Evolutionary conservation across 2,329 filamentous ascomycete genomes (phyloP), one percentile per base, ranked within the genome.

Genomic region (Zymoseptoria tritici): DNA sequence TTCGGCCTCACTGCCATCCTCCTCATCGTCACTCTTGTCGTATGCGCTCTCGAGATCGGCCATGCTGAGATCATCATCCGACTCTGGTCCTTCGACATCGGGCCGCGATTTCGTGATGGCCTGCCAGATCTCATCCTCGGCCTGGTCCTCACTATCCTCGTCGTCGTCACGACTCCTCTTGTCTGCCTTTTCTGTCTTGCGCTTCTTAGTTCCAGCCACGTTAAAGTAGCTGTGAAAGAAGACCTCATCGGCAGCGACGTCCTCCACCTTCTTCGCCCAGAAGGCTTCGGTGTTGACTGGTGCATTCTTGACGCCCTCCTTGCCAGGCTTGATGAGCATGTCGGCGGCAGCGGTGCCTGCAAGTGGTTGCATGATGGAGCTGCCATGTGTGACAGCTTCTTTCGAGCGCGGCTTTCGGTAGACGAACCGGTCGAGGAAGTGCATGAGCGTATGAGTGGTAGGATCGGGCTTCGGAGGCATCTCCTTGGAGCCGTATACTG

Each of bases 191-290:
- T 83, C 83, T 67, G 80, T 81, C 62, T 73, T 73, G 69, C 82
- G 79, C 67, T 81, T 80, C 66, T 79, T 76, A 64, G 80, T 81
- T 54, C 80, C 83, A 9, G 79, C 77, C 71, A 87, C 83, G 59
- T 85, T 87, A 77, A 99, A 99, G 83, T 99, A 99, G 66, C 91
- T 87, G 75, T 99, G 94, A 84, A 99, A 99, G 84, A 99, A 99
- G 49, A 91, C 89, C 72, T 99, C 94, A 66, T 99, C 92, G 0
- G 86, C 90, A 2, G 89, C 86, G 52, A 99, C 88, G 57, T 97
- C 87, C 64, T 91, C 87, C n/a, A 83, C 81, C 77, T 91, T 92
- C 83, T 90, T 91, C 70, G 87, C 87, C 90, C 91, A 96, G 80
- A 99, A 99, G 2, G 85, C 80, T 63, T 95, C 89, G 1, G 88